A percentile compares a stretch with the other conserved stretches of the same genome.
Evolutionary conservation across 208 protist species (phyloP).

Genomic region (Leptomonas seymouri): DNA sequence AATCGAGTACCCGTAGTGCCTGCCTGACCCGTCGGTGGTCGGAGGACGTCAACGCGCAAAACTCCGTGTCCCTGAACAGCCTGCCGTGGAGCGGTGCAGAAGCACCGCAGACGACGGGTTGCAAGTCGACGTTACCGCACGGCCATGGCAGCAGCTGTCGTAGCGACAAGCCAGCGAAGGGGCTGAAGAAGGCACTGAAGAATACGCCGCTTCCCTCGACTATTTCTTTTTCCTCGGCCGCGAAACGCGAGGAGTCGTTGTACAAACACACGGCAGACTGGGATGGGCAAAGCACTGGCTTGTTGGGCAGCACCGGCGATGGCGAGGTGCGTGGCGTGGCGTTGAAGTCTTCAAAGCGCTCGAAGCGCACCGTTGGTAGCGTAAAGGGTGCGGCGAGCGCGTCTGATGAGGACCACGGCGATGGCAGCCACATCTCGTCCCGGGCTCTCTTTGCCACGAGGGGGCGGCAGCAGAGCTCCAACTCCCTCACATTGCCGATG

Average conservation of each 20-base stretch:
- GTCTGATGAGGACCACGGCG: background rate
- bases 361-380: background rate
- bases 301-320: background rate
- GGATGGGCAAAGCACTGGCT: background rate
- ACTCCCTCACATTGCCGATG: slow-evolving; percentile 2
- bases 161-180: no score
- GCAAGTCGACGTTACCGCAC: background rate
- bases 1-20: background rate
- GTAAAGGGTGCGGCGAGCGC: background rate
- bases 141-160: background rate
- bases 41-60: slow-evolving; percentile 4
- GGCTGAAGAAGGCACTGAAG: background rate
- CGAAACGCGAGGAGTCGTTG: background rate
- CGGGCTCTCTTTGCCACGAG: background rate
- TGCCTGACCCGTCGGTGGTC: slow-evolving; percentile 4
- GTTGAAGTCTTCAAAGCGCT: no score
- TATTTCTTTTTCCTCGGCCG: background rate
- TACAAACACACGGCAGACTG: slow-evolving; percentile 16
- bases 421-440: background rate
- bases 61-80: slow-evolving; percentile 4
- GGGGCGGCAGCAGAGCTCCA: slow-evolving; percentile 9
- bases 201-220: background rate
- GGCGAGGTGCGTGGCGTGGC: no score
- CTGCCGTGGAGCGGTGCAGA: slow-evolving; percentile 7
- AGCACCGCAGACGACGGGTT: background rate